A percentile compares a stretch with the other conserved stretches of the same genome.
These are phyloP conservation scores for Entonaema liquescens DNA, from an alignment of 495 filamentous ascomycete genomes.

Conservation along the genomic window DNA sequence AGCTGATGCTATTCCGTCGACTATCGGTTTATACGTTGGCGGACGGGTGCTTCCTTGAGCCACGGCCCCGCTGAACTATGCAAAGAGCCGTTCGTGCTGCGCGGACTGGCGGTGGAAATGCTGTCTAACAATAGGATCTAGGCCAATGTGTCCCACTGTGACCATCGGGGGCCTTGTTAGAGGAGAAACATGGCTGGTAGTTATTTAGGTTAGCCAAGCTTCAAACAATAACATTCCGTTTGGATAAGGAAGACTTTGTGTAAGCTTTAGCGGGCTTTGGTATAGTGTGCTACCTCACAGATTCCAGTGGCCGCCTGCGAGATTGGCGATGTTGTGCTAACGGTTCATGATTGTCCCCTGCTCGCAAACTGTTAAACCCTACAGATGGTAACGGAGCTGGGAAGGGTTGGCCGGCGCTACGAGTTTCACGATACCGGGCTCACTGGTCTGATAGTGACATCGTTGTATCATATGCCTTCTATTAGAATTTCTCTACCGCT, in stretches of 20 bases:
- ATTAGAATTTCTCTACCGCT: background rate
- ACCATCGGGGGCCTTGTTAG: background rate
- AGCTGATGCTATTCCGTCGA: slow-evolving; percentile 12
- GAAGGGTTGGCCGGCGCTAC: background rate
- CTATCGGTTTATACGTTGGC: slow-evolving; percentile 22
- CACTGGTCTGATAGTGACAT: background rate
- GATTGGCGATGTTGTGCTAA: slow-evolving; percentile 44
- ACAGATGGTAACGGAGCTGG: background rate
- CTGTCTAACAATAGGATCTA: slow-evolving; percentile 33
- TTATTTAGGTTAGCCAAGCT: slow-evolving; percentile 1
- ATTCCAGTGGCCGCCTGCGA: slow-evolving; percentile 40
- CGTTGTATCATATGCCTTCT: background rate
- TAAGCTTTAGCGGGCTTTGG: no score
- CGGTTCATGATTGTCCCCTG: slow-evolving; percentile 19
- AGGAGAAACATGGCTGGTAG: slow-evolving; percentile 1
- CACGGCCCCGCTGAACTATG: slow-evolving; percentile 35
- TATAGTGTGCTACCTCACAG: slow-evolving; percentile 7
- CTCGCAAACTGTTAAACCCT: slow-evolving; percentile 8
- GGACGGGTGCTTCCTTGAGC: slow-evolving; percentile 28
- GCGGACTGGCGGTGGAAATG: slow-evolving; percentile 40
- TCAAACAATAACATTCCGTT: slow-evolving; percentile 4
- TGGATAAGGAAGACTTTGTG: slow-evolving; percentile 3
- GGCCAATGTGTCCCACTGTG: slow-evolving; percentile 8
- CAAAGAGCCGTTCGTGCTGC: slow-evolving; percentile 40
- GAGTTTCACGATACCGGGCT: background rate